phyloP scores from a whole-genome alignment of 495 filamentous ascomycete genomes.

The Neurospora sp. region DNA sequence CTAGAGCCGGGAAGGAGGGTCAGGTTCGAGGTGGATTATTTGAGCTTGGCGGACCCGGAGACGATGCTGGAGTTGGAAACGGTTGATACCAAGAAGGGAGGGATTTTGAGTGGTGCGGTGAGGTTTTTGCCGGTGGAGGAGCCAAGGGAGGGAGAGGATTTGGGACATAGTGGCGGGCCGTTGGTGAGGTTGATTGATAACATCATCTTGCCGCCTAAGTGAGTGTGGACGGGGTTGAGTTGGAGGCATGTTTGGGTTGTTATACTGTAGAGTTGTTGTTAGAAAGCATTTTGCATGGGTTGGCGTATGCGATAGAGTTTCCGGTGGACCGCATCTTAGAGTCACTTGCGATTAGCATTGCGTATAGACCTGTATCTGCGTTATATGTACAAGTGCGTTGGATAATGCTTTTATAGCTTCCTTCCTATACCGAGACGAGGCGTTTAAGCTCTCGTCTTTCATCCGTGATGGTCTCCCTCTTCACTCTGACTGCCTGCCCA shows the following conservation, averaged over 20 bases:
- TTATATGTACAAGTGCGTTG: neutral
- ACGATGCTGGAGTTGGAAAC: constrained; percentile 66
- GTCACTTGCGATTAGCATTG: neutral
- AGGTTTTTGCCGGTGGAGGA: constrained; percentile 79
- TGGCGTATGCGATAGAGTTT: neutral
- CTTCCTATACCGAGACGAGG: neutral
- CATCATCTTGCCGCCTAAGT: constrained; percentile 54
- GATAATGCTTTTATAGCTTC: neutral
- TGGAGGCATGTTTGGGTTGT: neutral
- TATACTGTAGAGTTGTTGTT: neutral
- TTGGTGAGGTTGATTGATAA: constrained; percentile 88
- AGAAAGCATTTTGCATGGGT: neutral
- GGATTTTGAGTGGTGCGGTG: constrained; percentile 78
- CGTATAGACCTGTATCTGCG: neutral
- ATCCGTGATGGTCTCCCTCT: neutral
- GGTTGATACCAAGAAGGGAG: constrained; percentile 56
- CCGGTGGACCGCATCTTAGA: neutral
- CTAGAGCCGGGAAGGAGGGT: constrained; percentile 54
- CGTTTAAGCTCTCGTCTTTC: neutral
- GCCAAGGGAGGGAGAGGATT: constrained; percentile 54
- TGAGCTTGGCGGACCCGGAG: constrained; percentile 74
- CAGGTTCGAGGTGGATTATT: constrained; percentile 75
- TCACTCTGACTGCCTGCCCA: neutral
- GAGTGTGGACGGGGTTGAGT: neutral
- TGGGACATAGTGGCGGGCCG: constrained; percentile 58